Evolutionary conservation across 2,329 filamentous ascomycete genomes (phyloP).

Genomic region (Nothophoma quercina): DNA sequence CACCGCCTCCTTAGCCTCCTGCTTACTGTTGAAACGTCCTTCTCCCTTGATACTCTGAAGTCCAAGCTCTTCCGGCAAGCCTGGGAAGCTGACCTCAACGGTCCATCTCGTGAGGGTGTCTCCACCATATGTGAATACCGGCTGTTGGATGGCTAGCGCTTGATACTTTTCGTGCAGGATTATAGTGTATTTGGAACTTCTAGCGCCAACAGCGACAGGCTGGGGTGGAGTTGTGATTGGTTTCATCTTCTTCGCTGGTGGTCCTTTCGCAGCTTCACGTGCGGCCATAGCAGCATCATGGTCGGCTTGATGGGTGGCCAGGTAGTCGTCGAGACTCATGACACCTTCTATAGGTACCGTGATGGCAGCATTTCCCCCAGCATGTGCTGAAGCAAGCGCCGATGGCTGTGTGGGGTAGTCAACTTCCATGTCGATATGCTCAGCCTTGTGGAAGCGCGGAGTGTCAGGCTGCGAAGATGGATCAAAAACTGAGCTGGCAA

Average conservation of each 20-base stretch:
- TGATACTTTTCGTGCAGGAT: constrained; percentile 39
- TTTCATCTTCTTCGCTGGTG: constrained; percentile 17
- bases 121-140: constrained; percentile 28
- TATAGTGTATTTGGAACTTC: constrained; percentile 24
- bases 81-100: constrained; percentile 33
- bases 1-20: constrained; percentile 53
- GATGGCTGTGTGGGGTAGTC: constrained; percentile 7
- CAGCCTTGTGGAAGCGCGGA: constrained; percentile 2
- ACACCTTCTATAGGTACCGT: constrained; percentile 16
- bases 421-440: constrained; percentile 18
- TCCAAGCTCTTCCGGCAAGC: constrained; percentile 23
- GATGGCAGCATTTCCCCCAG: not conserved
- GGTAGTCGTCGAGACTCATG: constrained; percentile 31
- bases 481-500: not conserved
- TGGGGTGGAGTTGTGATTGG: not conserved
- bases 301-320: constrained; percentile 16
- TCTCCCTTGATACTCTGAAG: constrained; percentile 27
- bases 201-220: constrained; percentile 32
- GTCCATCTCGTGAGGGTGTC: constrained; percentile 26
- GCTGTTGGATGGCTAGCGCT: constrained; percentile 30
- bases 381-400: not conserved
- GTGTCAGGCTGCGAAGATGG: not conserved
- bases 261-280: constrained; percentile 14
- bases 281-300: constrained; percentile 16
- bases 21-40: constrained; percentile 49